Evolutionary conservation across 371 early-diverging fungal species (phyloP).

Genomic region (Mycotypha africana): DNA sequence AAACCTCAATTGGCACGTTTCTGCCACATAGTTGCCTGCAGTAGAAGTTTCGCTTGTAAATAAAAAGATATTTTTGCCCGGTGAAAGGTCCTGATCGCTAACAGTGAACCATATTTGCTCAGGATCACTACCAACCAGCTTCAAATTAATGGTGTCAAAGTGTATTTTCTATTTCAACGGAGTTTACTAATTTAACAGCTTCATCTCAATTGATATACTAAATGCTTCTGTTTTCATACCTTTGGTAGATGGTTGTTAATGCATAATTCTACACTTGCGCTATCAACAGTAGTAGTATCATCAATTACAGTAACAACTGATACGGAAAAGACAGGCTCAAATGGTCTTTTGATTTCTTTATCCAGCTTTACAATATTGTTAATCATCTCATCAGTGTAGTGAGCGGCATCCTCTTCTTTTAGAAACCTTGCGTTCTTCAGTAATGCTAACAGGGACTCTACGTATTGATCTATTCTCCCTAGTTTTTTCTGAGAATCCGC

Average conservation of each 20-base stretch:
- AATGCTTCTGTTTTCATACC: too few species aligned
- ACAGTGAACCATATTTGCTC: constrained; percentile 47
- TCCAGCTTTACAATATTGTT: constrained; percentile 37
- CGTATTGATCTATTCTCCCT: constrained; percentile 49
- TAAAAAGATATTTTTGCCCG: constrained; percentile 61
- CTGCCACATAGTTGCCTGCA: constrained; percentile 59
- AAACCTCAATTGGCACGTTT: constrained; percentile 52
- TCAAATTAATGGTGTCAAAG: constrained; percentile 45
- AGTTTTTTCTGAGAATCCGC: constrained; percentile 62
- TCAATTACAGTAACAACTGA: constrained; percentile 55
- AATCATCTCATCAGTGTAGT: constrained; percentile 54
- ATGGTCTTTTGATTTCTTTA: constrained; percentile 50
- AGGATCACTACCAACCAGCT: constrained; percentile 55
- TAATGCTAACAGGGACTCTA: constrained; percentile 56
- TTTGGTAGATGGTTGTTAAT: constrained; percentile 56
- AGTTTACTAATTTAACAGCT: too few species aligned
- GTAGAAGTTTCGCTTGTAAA: constrained; percentile 61
- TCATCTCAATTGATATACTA: background rate
- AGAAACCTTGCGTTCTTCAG: constrained; percentile 48
- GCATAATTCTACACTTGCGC: constrained; percentile 52
- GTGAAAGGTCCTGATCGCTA: constrained; percentile 40
- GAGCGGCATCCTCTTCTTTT: constrained; percentile 33
- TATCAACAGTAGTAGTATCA: constrained; percentile 52
- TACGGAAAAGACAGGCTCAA: constrained; percentile 55
- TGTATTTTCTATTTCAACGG: constrained; percentile 33